These are phyloP conservation scores for Gracilaria gracilis DNA, from an alignment of 23 red algal species.

Conservation along the genomic window DNA sequence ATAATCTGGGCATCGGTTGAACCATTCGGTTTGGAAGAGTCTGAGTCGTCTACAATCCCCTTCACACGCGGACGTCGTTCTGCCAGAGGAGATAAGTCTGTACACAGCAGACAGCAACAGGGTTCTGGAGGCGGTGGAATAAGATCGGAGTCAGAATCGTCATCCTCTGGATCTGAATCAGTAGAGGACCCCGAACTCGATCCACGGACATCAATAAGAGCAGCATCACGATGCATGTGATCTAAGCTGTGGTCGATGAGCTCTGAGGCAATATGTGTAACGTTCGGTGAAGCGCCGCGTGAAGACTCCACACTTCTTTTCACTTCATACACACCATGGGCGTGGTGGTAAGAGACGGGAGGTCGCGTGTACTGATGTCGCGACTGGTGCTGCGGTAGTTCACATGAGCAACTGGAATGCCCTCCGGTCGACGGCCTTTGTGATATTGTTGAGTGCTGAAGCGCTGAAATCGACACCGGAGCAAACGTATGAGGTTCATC, in stretches of 20 bases:
- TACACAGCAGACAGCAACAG: constrained; percentile 71
- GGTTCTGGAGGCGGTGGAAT: constrained; percentile 63
- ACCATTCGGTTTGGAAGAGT: not conserved
- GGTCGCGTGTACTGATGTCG: not conserved
- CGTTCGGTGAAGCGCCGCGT: not conserved
- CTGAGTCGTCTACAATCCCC: constrained; percentile 32
- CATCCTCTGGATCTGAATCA: constrained; percentile 81
- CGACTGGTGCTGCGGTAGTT: not conserved
- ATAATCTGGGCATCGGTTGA: not conserved
- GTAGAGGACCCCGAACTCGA: constrained; percentile 74
- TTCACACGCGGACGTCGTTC: constrained; percentile 55
- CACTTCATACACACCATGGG: constrained; percentile 37
- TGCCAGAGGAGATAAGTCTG: constrained; percentile 55
- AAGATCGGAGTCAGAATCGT: constrained; percentile 82
- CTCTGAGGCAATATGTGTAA: not conserved
- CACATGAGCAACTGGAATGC: constrained; percentile 47
- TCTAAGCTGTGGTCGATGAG: not conserved
- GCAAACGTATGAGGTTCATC: constrained; percentile 32
- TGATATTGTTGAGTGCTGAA: not conserved
- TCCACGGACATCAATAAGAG: constrained; percentile 44
- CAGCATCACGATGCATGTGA: constrained; percentile 34
- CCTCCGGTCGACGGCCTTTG: constrained; percentile 11
- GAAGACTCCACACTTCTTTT: not conserved
- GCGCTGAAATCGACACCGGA: constrained; percentile 26
- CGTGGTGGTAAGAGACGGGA: not conserved